Conservation (phyloP, 2,329 filamentous ascomycete species). For the Paraconiothyrium brasiliense region DNA sequence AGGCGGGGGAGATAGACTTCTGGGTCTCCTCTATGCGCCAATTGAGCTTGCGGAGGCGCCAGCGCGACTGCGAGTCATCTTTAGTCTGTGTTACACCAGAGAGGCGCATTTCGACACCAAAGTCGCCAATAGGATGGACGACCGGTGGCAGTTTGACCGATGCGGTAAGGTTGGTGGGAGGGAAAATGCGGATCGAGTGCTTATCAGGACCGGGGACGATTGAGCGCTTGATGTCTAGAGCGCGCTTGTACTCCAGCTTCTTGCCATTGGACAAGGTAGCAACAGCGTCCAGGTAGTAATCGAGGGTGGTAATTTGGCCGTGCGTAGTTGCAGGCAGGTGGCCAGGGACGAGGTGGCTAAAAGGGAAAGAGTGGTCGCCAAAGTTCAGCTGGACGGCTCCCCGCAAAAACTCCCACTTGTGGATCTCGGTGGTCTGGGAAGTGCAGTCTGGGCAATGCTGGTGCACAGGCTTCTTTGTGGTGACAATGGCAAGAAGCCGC, state of each 20-base stretch:
- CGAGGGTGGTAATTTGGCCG: constrained; percentile 74
- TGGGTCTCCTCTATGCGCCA: constrained; percentile 94
- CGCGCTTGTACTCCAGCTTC: constrained; percentile 71
- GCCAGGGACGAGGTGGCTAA: constrained; percentile 85
- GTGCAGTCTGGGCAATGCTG: constrained; percentile 81
- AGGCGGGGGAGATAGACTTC: constrained; percentile 81
- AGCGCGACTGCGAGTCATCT: constrained; percentile 75
- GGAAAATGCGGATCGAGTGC: constrained; percentile 92
- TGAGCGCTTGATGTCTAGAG: constrained; percentile 79
- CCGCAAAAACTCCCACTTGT: constrained; percentile 77
- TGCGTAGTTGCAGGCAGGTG: constrained; percentile 86
- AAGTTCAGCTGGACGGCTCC: constrained; percentile 44
- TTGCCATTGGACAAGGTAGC: constrained; percentile 67
- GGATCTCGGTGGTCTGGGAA: constrained; percentile 75
- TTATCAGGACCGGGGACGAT: constrained; percentile 82
- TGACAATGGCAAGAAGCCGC: constrained; percentile 73
- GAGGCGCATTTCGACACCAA: constrained; percentile 80
- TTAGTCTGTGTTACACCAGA: constrained; percentile 83
- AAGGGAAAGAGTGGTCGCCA: constrained; percentile 82
- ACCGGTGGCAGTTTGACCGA: constrained; percentile 83
- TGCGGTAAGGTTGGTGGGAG: constrained; percentile 91
- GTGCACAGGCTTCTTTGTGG: constrained; percentile 83
- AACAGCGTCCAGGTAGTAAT: constrained; percentile 73
- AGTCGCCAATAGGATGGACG: constrained; percentile 85
- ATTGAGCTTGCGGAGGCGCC: constrained; percentile 89